phyloP scores from a whole-genome alignment of 371 early-diverging fungal genomes.

The Mucor piriformis region DNA sequence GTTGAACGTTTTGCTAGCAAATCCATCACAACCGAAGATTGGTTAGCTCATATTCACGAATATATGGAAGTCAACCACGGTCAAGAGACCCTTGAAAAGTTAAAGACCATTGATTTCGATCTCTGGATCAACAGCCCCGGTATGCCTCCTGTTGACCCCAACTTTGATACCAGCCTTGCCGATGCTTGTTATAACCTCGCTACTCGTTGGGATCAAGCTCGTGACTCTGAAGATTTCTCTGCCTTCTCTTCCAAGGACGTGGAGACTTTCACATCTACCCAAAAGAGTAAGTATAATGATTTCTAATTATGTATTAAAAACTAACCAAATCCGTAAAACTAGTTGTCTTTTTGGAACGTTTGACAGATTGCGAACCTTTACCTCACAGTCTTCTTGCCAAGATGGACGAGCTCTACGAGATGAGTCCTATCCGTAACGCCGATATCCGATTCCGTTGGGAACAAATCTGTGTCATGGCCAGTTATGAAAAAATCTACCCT shows the following conservation, averaged over 20 bases:
- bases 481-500: constrained; percentile 77
- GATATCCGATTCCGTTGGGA: constrained; percentile 93
- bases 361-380: constrained; percentile 72
- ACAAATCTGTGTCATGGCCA: constrained; percentile 75
- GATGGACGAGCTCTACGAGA: constrained; percentile 76
- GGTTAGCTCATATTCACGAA: constrained; percentile 79
- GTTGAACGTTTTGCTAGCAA: constrained; percentile 83
- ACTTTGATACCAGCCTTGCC: constrained; percentile 86
- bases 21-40: constrained; percentile 87
- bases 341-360: constrained; percentile 84
- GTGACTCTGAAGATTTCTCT: constrained; percentile 45
- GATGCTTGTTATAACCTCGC: constrained; percentile 84
- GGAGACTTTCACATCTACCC: constrained; percentile 68
- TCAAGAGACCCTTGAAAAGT: constrained; percentile 64
- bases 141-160: constrained; percentile 88
- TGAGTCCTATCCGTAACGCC: constrained; percentile 74
- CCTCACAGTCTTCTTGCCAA: constrained; percentile 61
- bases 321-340: too few species aligned
- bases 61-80: constrained; percentile 70
- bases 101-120: constrained; percentile 86
- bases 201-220: constrained; percentile 72
- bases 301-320: too few species aligned
- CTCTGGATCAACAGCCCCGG: constrained; percentile 85
- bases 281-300: constrained; percentile 75
- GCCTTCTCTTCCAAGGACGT: constrained; percentile 67